Base-by-base conservation (phyloP, 2,329 filamentous ascomycete genomes). In the Rutstroemia sydowiana region DNA sequence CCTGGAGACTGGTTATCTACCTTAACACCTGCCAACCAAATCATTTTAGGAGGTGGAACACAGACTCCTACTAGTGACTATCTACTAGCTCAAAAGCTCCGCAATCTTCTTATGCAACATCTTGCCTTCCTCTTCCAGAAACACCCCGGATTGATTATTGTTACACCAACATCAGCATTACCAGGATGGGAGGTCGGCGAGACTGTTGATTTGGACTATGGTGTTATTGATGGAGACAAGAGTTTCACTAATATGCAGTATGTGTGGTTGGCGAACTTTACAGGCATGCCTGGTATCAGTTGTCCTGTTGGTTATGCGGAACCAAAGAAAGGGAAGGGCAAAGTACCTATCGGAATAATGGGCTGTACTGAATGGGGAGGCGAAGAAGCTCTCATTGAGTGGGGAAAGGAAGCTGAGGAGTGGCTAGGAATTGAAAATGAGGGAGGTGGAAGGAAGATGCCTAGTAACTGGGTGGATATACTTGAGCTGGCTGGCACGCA, bases 211-310 rank as follows among this genome's bases (percentile, higher is more conserved):
- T 72, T 82, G 14, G 71, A 71, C n/a, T 82, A 90, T 62, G 91
- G 91, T 2, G 73, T 88, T 59, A 84, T 77, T 34, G 85, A 96
- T 66, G 84, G 77, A 0, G 89, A 93, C 65, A 74, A 71, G 55
- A 83, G 81, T 14, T 72, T 95, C n/a, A 74, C 78, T 23, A 87
- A 80, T 64, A 95, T 95, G 88, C 81, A 85, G 67, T 95, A 88
- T 69, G 82, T 87, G 14, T 95, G 87, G 78, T 69, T 95, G 32
- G 86, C 90, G 6, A 96, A 96, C 68, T 84, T 89, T 60, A 81
- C 76, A 0, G 91, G 91, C 0, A 83, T 84, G 45, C 91, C 91
- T 1, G 82, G 87, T 1, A 78, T 95, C 11, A 82, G 75, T 42
- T 82, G 81, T 32, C 89, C 91, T 0, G 82, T 87, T 10, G 90